Evolutionary conservation across 768 basidiomycete genomes (phyloP).

Genomic region (Kwoniella dejecticola): DNA sequence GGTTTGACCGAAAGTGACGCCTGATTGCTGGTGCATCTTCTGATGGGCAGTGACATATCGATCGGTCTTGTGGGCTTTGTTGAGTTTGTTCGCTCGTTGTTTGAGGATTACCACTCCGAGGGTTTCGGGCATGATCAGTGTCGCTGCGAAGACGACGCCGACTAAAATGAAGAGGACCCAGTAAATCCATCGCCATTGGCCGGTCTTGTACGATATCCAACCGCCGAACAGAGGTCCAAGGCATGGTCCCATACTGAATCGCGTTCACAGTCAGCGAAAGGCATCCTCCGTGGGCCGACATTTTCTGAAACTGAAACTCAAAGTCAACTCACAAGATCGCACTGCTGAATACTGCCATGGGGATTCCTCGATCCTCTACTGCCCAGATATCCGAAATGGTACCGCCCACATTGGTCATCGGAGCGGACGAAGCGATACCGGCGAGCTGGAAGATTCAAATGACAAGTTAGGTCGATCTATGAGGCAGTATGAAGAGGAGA

Average conservation of each 20-base stretch:
- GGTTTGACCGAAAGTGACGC: slow-evolving; percentile 52
- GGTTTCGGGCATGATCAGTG: slow-evolving; percentile 54
- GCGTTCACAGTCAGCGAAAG: no score
- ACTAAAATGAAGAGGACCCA: slow-evolving; percentile 37
- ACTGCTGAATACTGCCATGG: slow-evolving; percentile 49
- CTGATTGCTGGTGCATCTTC: slow-evolving; percentile 24
- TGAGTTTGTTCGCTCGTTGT: slow-evolving; percentile 42
- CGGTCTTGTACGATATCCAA: slow-evolving; percentile 30
- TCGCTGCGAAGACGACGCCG: slow-evolving; percentile 25
- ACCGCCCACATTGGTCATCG: slow-evolving; percentile 47
- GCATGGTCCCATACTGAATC: slow-evolving; percentile 31
- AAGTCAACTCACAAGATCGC: slow-evolving; percentile 39
- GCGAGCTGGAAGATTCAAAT: no score
- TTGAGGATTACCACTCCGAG: slow-evolving; percentile 54
- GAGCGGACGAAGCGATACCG: slow-evolving; percentile 47
- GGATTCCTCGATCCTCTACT: slow-evolving; percentile 46
- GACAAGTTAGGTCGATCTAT: no score
- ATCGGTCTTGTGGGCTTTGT: slow-evolving; percentile 44
- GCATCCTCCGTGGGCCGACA: no score
- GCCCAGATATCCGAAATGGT: slow-evolving; percentile 49
- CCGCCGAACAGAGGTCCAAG: slow-evolving; percentile 42
- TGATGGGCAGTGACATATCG: slow-evolving; percentile 41
- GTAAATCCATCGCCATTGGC: slow-evolving; percentile 47
- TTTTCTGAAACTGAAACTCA: neutral
- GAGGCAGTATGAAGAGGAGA: no score